Evolutionary conservation across 2,329 filamentous ascomycete species (phyloP).

Genomic region (Fusarium luffae): DNA sequence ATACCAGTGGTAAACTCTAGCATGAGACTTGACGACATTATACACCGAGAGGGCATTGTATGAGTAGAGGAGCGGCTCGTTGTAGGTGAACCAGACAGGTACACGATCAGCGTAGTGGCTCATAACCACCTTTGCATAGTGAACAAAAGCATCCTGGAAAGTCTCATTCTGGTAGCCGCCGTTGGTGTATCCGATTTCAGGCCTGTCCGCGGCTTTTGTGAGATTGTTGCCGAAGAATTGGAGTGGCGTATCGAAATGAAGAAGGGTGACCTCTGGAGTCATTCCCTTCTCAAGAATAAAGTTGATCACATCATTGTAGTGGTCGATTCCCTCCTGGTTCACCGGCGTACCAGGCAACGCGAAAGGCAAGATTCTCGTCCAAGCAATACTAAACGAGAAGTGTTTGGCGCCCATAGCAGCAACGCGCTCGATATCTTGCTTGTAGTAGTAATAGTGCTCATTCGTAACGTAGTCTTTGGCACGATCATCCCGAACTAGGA

Average conservation of each 20-base stretch:
- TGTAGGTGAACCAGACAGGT: conserved; percentile 64
- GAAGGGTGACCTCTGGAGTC: conserved; percentile 59
- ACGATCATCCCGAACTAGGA: conserved; percentile 46
- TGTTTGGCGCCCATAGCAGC: conserved; percentile 63
- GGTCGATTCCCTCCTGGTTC: conserved; percentile 61
- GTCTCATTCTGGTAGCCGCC: conserved; percentile 58
- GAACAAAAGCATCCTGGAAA: conserved; percentile 62
- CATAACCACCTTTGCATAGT: conserved; percentile 65
- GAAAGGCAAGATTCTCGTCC: conserved; percentile 65
- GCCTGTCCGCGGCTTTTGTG: conserved; percentile 31
- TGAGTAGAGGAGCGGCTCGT: conserved; percentile 60
- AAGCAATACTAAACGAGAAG: conserved; percentile 64
- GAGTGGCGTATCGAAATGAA: conserved; percentile 62
- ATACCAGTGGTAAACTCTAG: conserved; percentile 64
- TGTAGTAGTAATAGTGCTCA: conserved; percentile 66
- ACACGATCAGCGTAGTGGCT: conserved; percentile 63
- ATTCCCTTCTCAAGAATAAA: conserved; percentile 61
- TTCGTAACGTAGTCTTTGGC: conserved; percentile 54
- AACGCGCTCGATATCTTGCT: conserved; percentile 65
- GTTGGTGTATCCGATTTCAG: conserved; percentile 54
- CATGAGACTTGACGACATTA: conserved; percentile 60
- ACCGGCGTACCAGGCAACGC: conserved; percentile 61
- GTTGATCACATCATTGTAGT: conserved; percentile 66
- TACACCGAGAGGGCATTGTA: conserved; percentile 54
- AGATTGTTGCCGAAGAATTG: conserved; percentile 54